Percentiles rank a stretch among this genome's conserved stretches.
Evolutionary conservation across 306 rosid species (phyloP).

Genomic region (Sophora flavescens): DNA sequence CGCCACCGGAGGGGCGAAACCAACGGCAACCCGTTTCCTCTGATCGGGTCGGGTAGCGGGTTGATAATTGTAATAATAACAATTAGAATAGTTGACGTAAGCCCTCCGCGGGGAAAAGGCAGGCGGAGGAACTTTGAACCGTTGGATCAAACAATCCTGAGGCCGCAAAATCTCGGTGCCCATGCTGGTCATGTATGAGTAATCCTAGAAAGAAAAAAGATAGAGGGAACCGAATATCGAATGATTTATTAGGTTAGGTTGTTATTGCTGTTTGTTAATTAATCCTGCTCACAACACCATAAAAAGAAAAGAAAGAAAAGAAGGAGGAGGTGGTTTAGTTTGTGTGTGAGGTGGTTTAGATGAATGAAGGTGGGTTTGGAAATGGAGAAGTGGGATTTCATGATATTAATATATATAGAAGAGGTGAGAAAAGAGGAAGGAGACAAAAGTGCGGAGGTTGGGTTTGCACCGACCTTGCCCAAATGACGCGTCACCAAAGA

Average conservation of each 20-base stretch:
- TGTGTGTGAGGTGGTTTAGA: background rate
- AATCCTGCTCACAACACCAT: conserved; percentile 19
- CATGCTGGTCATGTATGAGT: conserved; percentile 47
- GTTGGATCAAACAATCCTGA: conserved; percentile 65
- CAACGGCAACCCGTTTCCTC: conserved; percentile 38
- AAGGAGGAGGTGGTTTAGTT: background rate
- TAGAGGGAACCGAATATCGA: too few species aligned
- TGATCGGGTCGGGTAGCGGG: conserved; percentile 49
- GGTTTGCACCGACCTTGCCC: conserved; percentile 48
- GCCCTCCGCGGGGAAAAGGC: conserved; percentile 58
- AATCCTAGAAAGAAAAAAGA: background rate
- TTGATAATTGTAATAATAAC: conserved; percentile 33
- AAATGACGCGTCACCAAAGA: conserved; percentile 50
- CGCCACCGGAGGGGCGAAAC: conserved; percentile 36
- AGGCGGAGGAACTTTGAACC: conserved; percentile 53
- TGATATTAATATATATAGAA: conserved; percentile 45
- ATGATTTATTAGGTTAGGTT: too few species aligned
- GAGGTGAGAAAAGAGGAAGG: conserved; percentile 3
- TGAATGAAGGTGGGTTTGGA: background rate
- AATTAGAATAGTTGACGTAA: conserved; percentile 36
- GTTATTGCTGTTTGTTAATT: too few species aligned
- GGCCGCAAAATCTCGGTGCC: conserved; percentile 84
- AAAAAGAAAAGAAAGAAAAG: background rate
- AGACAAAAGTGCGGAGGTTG: conserved; percentile 40
- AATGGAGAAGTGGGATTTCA: background rate